Evolutionary conservation across 495 filamentous ascomycete species (phyloP).

Genomic region (Lepraria neglecta): DNA sequence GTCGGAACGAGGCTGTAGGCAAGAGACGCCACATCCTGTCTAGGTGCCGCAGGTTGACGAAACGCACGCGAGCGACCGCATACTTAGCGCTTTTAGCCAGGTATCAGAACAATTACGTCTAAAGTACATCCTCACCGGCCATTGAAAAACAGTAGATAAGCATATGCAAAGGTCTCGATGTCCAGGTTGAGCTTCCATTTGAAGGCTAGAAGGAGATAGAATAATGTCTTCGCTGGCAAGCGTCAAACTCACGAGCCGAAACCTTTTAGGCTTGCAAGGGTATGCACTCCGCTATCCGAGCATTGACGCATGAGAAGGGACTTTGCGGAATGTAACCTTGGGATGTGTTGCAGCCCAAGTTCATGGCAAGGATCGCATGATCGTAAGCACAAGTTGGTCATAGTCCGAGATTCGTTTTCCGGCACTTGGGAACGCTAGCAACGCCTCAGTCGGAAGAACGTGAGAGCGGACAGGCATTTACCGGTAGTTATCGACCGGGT

Average conservation of each 20-base stretch:
- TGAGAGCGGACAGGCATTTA: not conserved
- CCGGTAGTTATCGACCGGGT: not conserved
- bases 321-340: slow-evolving; percentile 13
- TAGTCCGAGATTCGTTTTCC: not conserved
- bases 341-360: slow-evolving; percentile 15
- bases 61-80: slow-evolving; percentile 15
- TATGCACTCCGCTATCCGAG: not conserved
- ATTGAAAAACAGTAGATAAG: slow-evolving; percentile 12
- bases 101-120: not conserved
- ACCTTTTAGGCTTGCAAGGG: slow-evolving; percentile 6
- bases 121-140: not conserved
- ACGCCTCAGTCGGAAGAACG: not conserved
- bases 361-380: slow-evolving; percentile 1
- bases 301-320: not conserved
- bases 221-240: slow-evolving; percentile 19
- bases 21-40: slow-evolving; percentile 10
- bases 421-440: not conserved
- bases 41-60: slow-evolving; percentile 18
- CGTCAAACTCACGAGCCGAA: slow-evolving; percentile 12
- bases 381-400: not conserved
- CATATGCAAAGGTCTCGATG: not conserved
- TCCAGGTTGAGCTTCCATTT: slow-evolving; percentile 7
- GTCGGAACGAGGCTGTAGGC: slow-evolving; percentile 14
- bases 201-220: slow-evolving; percentile 8
- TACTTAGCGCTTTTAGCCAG: not conserved